Conservation (phyloP, 2,329 filamentous ascomycete genomes). For the Botrytis sinoallii region DNA sequence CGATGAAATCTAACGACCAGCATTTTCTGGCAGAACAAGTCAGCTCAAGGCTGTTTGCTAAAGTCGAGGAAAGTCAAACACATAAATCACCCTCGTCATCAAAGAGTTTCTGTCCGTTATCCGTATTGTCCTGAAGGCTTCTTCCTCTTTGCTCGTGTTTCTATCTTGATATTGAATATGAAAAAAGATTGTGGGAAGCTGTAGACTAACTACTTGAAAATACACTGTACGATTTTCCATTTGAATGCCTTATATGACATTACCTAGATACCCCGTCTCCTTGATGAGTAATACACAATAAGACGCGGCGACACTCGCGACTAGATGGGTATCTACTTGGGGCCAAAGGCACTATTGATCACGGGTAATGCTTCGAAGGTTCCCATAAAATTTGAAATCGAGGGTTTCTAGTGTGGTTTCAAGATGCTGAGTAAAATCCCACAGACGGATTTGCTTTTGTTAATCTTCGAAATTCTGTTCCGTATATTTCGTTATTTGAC, state of each 20-base stretch:
- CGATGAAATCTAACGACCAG: background rate
- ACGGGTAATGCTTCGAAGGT: background rate
- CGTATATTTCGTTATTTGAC: background rate
- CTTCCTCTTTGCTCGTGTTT: background rate
- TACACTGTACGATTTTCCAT: background rate
- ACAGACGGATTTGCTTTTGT: background rate
- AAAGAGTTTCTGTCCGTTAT: background rate
- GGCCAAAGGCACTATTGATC: background rate
- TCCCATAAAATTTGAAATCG: background rate
- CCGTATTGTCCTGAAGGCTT: background rate
- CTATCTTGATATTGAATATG: background rate
- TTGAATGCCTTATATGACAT: background rate
- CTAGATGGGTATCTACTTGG: background rate
- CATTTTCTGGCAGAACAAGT: background rate
- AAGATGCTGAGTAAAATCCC: background rate
- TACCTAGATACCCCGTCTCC: background rate
- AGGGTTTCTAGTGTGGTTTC: background rate
- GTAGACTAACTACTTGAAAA: background rate
- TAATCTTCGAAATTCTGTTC: background rate
- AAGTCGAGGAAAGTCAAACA: background rate
- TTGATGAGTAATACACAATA: background rate
- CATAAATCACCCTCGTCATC: background rate
- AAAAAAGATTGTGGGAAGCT: background rate
- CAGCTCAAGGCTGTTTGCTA: too few relatives aligned
- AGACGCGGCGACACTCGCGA: background rate